Conservation (phyloP, 2,329 filamentous ascomycete genomes). For the Exophiala oligosperma region DNA sequence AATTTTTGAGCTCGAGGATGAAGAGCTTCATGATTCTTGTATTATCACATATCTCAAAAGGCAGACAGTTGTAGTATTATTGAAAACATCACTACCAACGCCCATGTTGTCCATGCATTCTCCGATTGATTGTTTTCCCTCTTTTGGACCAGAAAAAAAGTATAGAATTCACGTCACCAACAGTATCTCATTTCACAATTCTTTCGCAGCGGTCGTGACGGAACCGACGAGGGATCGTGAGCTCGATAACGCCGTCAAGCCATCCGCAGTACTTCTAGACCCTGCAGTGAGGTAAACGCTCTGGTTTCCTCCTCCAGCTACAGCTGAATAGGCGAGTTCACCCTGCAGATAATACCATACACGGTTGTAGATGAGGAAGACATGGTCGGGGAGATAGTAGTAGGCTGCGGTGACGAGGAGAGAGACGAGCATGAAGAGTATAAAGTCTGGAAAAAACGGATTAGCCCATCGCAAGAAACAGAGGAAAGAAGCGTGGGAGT, state of each 20-base stretch:
- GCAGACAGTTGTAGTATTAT: no score
- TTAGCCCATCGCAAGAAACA: neutral
- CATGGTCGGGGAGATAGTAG: constrained; percentile 91
- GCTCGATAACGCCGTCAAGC: constrained; percentile 1
- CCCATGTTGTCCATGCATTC: neutral
- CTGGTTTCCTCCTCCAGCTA: constrained; percentile 1
- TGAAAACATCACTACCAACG: no score
- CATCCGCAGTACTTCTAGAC: constrained; percentile 2
- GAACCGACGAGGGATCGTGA: constrained; percentile 2
- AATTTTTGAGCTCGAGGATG: no score
- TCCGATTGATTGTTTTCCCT: neutral
- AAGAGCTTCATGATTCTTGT: no score
- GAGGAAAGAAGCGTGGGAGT: neutral
- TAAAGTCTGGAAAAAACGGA: constrained; percentile 63
- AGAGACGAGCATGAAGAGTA: constrained; percentile 85
- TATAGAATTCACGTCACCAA: neutral
- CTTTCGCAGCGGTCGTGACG: constrained; percentile 9
- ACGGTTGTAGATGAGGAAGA: constrained; percentile 77
- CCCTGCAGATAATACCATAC: constrained; percentile 95
- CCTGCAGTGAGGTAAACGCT: constrained; percentile 12
- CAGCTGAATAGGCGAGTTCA: constrained; percentile 52
- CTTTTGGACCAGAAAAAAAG: neutral
- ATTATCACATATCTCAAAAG: no score
- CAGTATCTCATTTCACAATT: constrained; percentile 14
- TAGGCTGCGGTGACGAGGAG: constrained; percentile 83